phyloP scores from a whole-genome alignment of 1,284 basidiomycete genomes.

The Leccinum subrobustum region DNA sequence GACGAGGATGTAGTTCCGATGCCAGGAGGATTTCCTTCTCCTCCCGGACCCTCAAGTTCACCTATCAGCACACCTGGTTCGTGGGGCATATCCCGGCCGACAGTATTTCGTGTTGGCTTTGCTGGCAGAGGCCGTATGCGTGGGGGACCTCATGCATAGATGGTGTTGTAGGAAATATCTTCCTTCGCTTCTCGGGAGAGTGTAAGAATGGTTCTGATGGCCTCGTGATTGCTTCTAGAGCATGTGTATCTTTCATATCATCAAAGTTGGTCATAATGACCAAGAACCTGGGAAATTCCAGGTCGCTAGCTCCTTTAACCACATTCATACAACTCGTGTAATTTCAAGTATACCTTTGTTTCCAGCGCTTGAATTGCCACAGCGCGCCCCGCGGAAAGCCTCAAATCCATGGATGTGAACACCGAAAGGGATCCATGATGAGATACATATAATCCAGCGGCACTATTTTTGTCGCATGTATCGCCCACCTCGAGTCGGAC shows the following conservation, averaged over 20 bases:
- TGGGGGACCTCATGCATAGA: conserved; percentile 11
- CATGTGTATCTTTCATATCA: conserved; percentile 4
- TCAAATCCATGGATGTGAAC: neutral
- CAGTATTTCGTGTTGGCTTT: conserved; percentile 32
- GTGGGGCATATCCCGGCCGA: conserved; percentile 8
- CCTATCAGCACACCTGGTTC: conserved; percentile 6
- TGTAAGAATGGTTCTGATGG: conserved; percentile 12
- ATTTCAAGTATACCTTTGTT: neutral
- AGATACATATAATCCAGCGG: neutral
- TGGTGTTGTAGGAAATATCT: conserved; percentile 12
- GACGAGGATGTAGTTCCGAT: conserved; percentile 19
- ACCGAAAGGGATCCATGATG: neutral
- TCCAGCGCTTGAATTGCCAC: neutral
- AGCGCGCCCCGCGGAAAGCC: neutral
- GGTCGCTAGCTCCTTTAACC: neutral
- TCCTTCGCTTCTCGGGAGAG: neutral
- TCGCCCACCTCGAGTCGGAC: neutral
- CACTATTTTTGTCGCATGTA: neutral
- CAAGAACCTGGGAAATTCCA: conserved; percentile 13
- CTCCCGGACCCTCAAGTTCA: conserved; percentile 11
- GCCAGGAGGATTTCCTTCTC: conserved; percentile 27
- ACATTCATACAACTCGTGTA: neutral
- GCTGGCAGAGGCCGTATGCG: conserved; percentile 29
- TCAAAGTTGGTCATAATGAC: conserved; percentile 18
- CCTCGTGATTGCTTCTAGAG: neutral